phyloP scores from a whole-genome alignment of 306 rosid genomes.

The Lotus japonicus region DNA sequence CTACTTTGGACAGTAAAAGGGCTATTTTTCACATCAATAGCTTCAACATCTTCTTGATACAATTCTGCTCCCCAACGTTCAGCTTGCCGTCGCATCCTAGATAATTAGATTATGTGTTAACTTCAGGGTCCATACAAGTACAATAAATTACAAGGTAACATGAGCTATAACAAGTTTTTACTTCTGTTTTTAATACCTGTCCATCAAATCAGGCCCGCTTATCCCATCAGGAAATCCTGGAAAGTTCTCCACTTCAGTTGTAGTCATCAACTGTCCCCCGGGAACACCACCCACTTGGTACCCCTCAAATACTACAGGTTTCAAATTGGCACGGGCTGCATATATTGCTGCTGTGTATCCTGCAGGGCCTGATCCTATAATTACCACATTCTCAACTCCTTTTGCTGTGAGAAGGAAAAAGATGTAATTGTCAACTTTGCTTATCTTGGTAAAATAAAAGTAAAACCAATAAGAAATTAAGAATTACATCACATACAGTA shows the following conservation, averaged over 20 bases:
- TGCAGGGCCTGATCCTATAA: conserved; percentile 92
- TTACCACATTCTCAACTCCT: conserved; percentile 76
- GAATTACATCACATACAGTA: conserved; percentile 4
- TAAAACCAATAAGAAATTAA: not conserved
- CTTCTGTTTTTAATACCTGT: conserved; percentile 42
- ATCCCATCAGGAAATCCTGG: conserved; percentile 97
- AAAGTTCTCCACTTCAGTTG: conserved; percentile 93
- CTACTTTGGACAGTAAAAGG: conserved; percentile 88
- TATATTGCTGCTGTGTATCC: conserved; percentile 95
- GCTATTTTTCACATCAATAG: conserved; percentile 54
- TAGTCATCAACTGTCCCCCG: conserved; percentile 96
- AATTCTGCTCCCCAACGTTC: conserved; percentile 98
- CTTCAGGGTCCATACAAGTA: not conserved
- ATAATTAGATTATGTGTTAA: conserved; percentile 18
- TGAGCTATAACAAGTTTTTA: not conserved
- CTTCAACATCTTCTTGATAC: conserved; percentile 89
- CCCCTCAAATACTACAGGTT: conserved; percentile 91
- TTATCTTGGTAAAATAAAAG: not conserved
- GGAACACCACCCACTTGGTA: conserved; percentile 91
- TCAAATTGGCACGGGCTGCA: conserved; percentile 93
- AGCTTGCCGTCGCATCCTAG: conserved; percentile 49
- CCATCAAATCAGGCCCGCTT: conserved; percentile 96
- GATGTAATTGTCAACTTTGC: not conserved
- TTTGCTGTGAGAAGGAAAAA: conserved; percentile 35
- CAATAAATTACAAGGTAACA: conserved; percentile 2